Evolutionary conservation across 441 rosid genomes (phyloP), one percentile per base, ranked within the genome.

Genomic region (Adansonia grandidieri): DNA sequence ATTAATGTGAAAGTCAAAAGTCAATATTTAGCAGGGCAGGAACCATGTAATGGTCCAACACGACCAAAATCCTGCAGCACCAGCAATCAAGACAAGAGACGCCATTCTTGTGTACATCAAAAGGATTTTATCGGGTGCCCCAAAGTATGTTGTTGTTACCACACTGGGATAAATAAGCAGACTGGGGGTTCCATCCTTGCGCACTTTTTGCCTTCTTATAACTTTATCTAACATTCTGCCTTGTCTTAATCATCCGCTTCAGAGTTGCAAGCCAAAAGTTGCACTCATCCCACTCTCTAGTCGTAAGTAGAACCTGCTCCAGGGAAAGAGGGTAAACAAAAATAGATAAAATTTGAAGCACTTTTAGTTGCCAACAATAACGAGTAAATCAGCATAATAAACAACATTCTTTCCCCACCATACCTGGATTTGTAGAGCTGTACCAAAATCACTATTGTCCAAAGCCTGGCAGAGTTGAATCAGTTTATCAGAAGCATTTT

Each of bases 241-340:
- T 90, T 13, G 94, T 86, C 87, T 92, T 93, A 81, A 95, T 97
- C 98, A 93, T 95, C 81, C 99, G 88, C 86, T 97, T 97, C 4
- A 97, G 87, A 0, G 95, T 87, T 14, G 97, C 90, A 78, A 97
- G 88, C 99, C 98, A 97, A 88, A 92, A 92, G 86, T 90, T 95
- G 86, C 99, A 93, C 78, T 97, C 98, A 74, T 97, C 99, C 98
- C 99, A 97, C 81, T 95, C 98, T 24, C 91, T 95, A 9, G 97
- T 93, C 11, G 99, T 95, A 76, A 97, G 94, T 73, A 83, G 89
- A 57, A 95, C 96, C 98, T 95, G 88, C 67, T 71, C 20, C 67
- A 76, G 47, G 32, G 14, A 66, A 11, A 48, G 70, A 1, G 24
- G 2, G 7, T 50, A 24, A 70, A 24, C 24, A 44, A 6, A 44